These are phyloP conservation scores for Talaromyces islandicus DNA, from an alignment of 2,329 filamentous ascomycete genomes.

Conservation along the genomic window DNA sequence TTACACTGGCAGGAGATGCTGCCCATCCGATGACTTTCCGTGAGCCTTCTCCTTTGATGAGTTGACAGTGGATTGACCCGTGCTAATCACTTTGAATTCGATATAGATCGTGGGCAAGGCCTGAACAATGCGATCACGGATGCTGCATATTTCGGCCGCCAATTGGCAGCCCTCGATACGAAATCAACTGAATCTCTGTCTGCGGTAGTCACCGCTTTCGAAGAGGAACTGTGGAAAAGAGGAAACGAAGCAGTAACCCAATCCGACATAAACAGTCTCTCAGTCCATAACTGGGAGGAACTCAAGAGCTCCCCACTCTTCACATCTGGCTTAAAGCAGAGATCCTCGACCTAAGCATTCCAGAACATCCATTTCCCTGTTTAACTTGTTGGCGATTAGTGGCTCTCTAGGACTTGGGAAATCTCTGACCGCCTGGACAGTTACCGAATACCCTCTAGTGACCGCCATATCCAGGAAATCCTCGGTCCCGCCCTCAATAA, in stretches of 20 bases:
- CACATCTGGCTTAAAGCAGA: constrained; percentile 4
- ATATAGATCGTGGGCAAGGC: constrained; percentile 30
- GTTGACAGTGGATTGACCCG: not conserved
- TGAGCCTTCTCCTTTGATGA: constrained; percentile 12
- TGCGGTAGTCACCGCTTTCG: not conserved
- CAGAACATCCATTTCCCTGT: not conserved
- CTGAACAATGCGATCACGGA: constrained; percentile 32
- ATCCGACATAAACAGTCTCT: constrained; percentile 6
- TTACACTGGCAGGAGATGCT: constrained; percentile 32
- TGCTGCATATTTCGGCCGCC: constrained; percentile 12
- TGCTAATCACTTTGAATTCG: not conserved
- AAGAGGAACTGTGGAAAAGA: constrained; percentile 8
- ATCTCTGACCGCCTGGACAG: too few relatives aligned
- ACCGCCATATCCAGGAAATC: too few relatives aligned
- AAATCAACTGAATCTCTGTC: constrained; percentile 5
- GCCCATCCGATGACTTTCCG: constrained; percentile 38
- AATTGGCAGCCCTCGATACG: not conserved
- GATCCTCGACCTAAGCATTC: not conserved
- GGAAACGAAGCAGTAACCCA: constrained; percentile 7
- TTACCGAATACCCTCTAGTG: too few relatives aligned
- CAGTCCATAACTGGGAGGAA: constrained; percentile 5
- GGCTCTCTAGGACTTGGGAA: too few relatives aligned
- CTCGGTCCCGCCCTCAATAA: too few relatives aligned
- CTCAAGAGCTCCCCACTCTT: constrained; percentile 9
- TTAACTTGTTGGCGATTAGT: not conserved